A percentile compares a stretch with the other conserved stretches of the same genome.
Evolutionary conservation across 78 protist genomes (phyloP).

Genomic region (Bodo saltans): DNA sequence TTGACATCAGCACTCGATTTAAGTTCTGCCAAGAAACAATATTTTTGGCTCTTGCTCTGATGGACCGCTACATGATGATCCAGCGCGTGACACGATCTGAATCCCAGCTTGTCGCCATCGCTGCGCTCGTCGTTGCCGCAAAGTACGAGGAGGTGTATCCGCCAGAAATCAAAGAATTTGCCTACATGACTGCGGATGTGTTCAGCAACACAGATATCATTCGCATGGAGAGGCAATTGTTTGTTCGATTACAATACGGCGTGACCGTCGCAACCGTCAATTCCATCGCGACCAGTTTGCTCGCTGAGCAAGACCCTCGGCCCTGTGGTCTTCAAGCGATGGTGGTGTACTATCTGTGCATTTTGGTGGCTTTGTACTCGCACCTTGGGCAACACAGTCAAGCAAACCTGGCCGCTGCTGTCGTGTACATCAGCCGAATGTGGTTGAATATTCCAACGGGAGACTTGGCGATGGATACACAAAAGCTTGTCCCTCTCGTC

Average conservation of each 20-base stretch:
- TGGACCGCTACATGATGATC: conserved; percentile 77
- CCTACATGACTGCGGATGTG: conserved; percentile 87
- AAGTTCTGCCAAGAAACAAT: conserved; percentile 74
- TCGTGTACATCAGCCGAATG: neutral
- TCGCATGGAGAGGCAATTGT: conserved; percentile 72
- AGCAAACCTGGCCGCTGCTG: neutral
- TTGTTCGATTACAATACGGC: conserved; percentile 69
- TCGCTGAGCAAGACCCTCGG: neutral
- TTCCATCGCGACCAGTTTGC: neutral
- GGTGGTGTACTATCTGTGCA: neutral
- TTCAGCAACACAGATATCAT: conserved; percentile 84
- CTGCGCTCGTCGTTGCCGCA: conserved; percentile 90
- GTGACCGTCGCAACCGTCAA: conserved; percentile 68
- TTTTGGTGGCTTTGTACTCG: neutral
- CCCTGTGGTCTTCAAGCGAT: neutral
- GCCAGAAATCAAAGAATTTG: conserved; percentile 86
- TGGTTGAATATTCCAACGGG: neutral
- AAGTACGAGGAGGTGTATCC: conserved; percentile 97
- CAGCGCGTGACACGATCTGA: conserved; percentile 31
- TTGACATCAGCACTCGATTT: conserved; percentile 80
- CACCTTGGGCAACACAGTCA: neutral
- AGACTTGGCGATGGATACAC: too few relatives aligned
- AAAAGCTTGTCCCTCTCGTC: too few relatives aligned
- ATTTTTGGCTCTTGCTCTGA: conserved; percentile 75
- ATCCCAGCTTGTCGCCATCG: conserved; percentile 89